Percentiles rank a stretch among this genome's conserved stretches.
Conservation (phyloP, 176 grass and related monocot genomes). For the Thalia dealbata region DNA sequence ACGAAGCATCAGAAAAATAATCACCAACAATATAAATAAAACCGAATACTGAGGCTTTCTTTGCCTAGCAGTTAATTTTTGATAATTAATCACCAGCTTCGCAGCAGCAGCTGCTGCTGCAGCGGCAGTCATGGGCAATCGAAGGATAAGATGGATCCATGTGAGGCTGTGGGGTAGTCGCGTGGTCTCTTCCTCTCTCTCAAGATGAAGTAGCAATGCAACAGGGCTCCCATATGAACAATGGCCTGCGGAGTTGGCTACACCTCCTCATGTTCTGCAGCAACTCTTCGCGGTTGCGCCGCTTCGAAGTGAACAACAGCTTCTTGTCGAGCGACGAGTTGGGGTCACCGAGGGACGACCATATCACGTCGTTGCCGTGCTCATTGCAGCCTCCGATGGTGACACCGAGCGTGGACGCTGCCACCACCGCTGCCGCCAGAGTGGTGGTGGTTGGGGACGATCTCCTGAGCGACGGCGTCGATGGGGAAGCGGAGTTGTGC, state of each 20-base stretch:
- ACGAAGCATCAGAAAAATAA: not conserved
- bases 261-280: conserved; percentile 71
- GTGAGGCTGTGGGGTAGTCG: not conserved
- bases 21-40: not conserved
- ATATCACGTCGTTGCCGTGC: conserved; percentile 8
- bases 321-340: conserved; percentile 31
- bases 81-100: not conserved
- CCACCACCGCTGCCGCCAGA: conserved; percentile 57
- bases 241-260: conserved; percentile 51
- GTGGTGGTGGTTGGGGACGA: conserved; percentile 49
- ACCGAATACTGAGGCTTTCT: not conserved
- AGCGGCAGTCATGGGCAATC: not conserved
- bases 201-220: conserved; percentile 63
- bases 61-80: not conserved
- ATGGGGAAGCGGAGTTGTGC: not conserved
- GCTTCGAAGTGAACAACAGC: conserved; percentile 59
- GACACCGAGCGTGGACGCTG: conserved; percentile 18
- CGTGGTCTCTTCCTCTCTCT: not conserved
- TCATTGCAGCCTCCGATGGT: conserved; percentile 4
- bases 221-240: conserved; percentile 88
- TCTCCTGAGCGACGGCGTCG: conserved; percentile 23
- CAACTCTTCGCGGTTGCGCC: conserved; percentile 49
- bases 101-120: not conserved
- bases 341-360: not conserved
- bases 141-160: conserved; percentile 4